These are phyloP conservation scores for Tetrahymena thermophila DNA, from an alignment of 73 alveolate genomes.

Conservation along the genomic window DNA sequence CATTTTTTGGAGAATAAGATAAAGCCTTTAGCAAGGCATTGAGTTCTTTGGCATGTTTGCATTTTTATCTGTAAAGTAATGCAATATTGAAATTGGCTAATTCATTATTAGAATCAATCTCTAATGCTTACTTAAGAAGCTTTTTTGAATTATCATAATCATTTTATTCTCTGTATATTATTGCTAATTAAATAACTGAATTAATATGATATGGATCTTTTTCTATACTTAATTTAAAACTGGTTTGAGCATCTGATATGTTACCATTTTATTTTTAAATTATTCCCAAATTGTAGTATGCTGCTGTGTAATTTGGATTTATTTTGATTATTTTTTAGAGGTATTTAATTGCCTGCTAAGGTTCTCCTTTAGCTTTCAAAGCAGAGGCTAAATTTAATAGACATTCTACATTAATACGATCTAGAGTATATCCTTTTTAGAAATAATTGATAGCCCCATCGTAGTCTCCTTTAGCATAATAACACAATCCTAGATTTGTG, in stretches of 20 bases:
- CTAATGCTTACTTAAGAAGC: neutral
- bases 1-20: neutral
- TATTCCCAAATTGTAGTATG: neutral
- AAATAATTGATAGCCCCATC: neutral
- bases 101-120: neutral
- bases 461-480: neutral
- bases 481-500: neutral
- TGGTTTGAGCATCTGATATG: neutral
- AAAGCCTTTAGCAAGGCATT: neutral
- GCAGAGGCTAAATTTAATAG: neutral
- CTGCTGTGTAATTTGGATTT: neutral
- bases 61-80: neutral
- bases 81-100: neutral
- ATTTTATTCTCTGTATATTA: neutral
- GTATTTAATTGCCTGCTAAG: neutral
- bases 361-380: neutral
- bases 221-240: neutral
- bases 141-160: neutral
- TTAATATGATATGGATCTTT: neutral
- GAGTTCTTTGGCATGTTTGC: neutral
- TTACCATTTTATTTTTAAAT: neutral
- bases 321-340: neutral
- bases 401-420: neutral
- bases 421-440: neutral
- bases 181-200: neutral